These are phyloP conservation scores for Deinandra increscens DNA, from an alignment of 129 eudicot species.

Conservation along the genomic window DNA sequence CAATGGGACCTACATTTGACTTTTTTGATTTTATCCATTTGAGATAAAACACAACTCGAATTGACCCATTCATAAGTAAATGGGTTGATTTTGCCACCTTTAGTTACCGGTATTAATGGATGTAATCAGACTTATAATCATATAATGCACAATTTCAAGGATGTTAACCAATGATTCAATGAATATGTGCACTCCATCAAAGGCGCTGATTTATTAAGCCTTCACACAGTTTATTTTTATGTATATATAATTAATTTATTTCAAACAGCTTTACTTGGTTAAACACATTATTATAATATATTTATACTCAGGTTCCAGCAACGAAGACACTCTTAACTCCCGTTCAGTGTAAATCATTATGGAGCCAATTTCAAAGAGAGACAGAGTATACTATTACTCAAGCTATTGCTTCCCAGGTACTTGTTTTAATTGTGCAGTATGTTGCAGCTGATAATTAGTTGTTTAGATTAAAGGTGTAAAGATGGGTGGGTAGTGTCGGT, in stretches of 20 bases:
- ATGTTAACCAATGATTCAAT: not conserved
- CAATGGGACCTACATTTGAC: no score
- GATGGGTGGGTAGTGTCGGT: not conserved
- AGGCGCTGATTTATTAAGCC: not conserved
- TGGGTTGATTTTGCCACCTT: no score
- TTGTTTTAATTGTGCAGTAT: slow-evolving; percentile 11
- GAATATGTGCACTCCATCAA: slow-evolving; percentile 2
- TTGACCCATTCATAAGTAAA: no score
- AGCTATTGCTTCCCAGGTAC: slow-evolving; percentile 89
- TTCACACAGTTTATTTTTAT: not conserved
- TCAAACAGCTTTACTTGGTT: not conserved
- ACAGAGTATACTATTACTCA: slow-evolving; percentile 90
- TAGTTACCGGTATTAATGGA: no score
- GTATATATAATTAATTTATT: not conserved
- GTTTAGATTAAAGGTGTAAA: not conserved
- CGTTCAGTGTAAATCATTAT: slow-evolving; percentile 85
- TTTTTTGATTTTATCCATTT: not conserved
- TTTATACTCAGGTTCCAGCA: slow-evolving; percentile 61
- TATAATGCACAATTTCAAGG: no score
- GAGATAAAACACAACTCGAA: not conserved
- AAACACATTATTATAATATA: not conserved
- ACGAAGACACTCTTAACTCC: slow-evolving; percentile 88
- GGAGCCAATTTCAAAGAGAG: slow-evolving; percentile 92
- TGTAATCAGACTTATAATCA: no score
- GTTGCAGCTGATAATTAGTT: not conserved